A percentile compares a stretch with the other conserved stretches of the same genome.
These are phyloP conservation scores for Laguncularia racemosa DNA, from an alignment of 345 rosid genomes.

Conservation along the genomic window DNA sequence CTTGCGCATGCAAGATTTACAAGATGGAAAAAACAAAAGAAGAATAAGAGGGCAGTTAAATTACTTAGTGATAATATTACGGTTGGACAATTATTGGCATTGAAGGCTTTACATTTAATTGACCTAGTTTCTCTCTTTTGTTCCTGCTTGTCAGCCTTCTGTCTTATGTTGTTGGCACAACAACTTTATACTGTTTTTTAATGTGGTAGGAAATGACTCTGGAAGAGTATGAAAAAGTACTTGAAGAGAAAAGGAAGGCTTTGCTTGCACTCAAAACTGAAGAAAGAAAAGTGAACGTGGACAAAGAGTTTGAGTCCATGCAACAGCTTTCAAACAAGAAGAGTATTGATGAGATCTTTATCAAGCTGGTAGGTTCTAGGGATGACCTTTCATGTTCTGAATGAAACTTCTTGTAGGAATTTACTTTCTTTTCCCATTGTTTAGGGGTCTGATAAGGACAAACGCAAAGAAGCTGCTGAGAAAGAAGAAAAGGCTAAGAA, in stretches of 20 bases:
- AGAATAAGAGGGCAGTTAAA: too few species aligned
- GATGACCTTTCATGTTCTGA: conserved; percentile 25
- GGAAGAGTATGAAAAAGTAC: conserved; percentile 89
- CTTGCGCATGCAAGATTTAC: too few species aligned
- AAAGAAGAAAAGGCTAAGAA: conserved; percentile 82
- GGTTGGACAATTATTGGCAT: too few species aligned
- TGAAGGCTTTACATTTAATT: too few species aligned
- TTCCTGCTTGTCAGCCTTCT: too few species aligned
- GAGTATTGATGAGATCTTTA: conserved; percentile 62
- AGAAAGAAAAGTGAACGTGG: conserved; percentile 69
- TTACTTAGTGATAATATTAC: too few species aligned
- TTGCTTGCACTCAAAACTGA: conserved; percentile 47
- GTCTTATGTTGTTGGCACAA: too few species aligned
- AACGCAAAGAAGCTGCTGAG: conserved; percentile 71
- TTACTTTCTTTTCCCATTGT: background rate
- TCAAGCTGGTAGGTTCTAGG: conserved; percentile 57
- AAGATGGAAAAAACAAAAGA: too few species aligned
- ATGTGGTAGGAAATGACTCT: conserved; percentile 76
- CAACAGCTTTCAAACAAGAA: conserved; percentile 82
- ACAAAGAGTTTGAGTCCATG: conserved; percentile 70
- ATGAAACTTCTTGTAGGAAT: conserved; percentile 21
- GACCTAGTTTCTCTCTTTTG: too few species aligned
- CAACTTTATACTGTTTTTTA: too few species aligned
- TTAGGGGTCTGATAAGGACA: conserved; percentile 91
- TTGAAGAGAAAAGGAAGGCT: conserved; percentile 73